These are phyloP conservation scores for Baorangia bicolor DNA, from an alignment of 768 basidiomycete genomes.

Conservation along the genomic window DNA sequence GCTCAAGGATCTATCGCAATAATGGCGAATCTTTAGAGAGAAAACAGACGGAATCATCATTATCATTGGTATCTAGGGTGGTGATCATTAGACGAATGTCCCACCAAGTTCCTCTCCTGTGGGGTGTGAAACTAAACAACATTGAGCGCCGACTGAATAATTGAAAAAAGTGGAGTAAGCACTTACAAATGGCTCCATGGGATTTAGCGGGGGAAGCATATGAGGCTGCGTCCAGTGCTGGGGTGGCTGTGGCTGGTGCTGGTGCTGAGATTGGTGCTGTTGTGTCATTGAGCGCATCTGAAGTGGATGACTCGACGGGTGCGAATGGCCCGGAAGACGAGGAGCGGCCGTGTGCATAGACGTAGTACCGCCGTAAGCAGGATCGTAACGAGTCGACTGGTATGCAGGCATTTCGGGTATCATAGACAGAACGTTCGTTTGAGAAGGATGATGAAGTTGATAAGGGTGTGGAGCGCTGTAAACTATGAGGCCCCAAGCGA, in stretches of 20 bases:
- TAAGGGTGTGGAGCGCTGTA: constrained; percentile 46
- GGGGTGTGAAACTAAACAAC: constrained; percentile 27
- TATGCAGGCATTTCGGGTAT: constrained; percentile 60
- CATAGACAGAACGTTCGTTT: constrained; percentile 49
- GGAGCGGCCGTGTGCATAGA: constrained; percentile 31
- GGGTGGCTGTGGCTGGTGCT: constrained; percentile 23
- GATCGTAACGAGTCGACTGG: constrained; percentile 52
- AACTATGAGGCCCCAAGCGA: constrained; percentile 16
- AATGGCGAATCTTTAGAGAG: constrained; percentile 39
- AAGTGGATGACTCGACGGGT: constrained; percentile 31
- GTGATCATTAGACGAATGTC: constrained; percentile 47
- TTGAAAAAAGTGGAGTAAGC: not conserved
- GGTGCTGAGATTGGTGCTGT: constrained; percentile 33
- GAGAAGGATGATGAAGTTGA: constrained; percentile 39
- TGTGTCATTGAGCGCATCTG: constrained; percentile 54
- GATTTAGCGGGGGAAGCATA: constrained; percentile 45
- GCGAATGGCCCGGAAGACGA: constrained; percentile 39
- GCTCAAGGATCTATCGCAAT: constrained; percentile 46
- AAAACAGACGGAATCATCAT: constrained; percentile 29
- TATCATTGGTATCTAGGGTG: constrained; percentile 52
- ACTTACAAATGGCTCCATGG: constrained; percentile 68
- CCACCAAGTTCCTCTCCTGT: constrained; percentile 51
- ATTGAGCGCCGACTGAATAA: constrained; percentile 10
- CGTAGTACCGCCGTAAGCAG: constrained; percentile 41
- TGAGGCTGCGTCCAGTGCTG: constrained; percentile 55